Conservation (phyloP, 202 grass and related monocot species). For the Digitaria exilis region DNA sequence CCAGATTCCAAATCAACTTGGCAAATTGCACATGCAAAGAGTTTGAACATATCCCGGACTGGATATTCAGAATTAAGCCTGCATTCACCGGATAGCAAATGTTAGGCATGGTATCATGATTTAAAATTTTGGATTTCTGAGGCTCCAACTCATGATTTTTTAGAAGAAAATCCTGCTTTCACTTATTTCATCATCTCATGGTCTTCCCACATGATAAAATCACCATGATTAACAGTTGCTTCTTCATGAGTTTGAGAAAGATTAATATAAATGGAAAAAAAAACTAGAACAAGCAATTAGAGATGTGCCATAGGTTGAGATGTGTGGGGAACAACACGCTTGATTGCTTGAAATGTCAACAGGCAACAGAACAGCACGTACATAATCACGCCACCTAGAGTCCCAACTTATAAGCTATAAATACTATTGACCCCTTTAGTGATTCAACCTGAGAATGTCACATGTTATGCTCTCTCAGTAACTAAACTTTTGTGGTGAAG, state of each 20-base stretch:
- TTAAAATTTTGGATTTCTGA: constrained; percentile 7
- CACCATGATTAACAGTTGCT: neutral
- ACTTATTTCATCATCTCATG: neutral
- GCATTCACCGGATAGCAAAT: constrained; percentile 38
- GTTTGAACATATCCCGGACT: constrained; percentile 92
- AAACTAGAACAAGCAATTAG: constrained; percentile 7
- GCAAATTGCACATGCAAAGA: constrained; percentile 92
- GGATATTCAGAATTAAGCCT: constrained; percentile 87
- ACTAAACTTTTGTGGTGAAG: neutral
- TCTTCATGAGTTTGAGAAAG: neutral
- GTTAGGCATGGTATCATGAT: constrained; percentile 10
- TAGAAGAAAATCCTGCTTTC: neutral
- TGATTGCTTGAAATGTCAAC: constrained; percentile 7
- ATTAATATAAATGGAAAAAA: neutral
- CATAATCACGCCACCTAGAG: neutral
- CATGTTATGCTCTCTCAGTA: neutral
- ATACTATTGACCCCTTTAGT: neutral
- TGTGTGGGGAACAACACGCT: neutral
- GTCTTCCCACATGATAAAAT: neutral
- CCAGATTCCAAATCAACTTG: constrained; percentile 73
- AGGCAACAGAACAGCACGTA: neutral
- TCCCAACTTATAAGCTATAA: neutral
- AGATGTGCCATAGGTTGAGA: neutral
- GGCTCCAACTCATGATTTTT: neutral
- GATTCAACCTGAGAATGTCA: neutral